Conservation (phyloP, 2,329 filamentous ascomycete species). For the Fusarium solani-melongenae region DNA sequence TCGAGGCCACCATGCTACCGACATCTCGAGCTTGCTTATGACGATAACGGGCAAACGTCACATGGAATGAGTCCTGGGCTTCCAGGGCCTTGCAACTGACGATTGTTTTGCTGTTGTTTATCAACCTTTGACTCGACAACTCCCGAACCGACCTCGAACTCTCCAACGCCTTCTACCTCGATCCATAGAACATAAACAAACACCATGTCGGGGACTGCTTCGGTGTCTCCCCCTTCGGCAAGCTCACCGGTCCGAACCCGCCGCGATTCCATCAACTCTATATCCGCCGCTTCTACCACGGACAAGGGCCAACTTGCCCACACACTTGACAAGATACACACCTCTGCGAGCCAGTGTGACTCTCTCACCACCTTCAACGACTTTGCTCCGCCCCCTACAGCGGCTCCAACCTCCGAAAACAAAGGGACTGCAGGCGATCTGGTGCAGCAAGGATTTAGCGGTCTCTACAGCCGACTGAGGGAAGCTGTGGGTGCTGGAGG, state of each 20-base stretch:
- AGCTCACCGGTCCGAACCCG: constrained; percentile 50
- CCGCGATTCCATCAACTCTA: constrained; percentile 54
- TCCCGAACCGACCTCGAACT: neutral
- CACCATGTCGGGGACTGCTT: constrained; percentile 44
- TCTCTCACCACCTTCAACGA: constrained; percentile 94
- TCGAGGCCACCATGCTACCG: constrained; percentile 35
- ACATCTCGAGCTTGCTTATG: constrained; percentile 23
- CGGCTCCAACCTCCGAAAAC: constrained; percentile 69
- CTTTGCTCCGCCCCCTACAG: constrained; percentile 77
- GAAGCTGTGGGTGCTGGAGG: constrained; percentile 81
- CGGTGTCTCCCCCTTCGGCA: constrained; percentile 44
- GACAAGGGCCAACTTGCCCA: constrained; percentile 82
- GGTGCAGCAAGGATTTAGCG: constrained; percentile 87
- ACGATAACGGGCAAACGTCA: constrained; percentile 21
- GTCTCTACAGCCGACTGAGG: constrained; percentile 86
- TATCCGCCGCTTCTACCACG: constrained; percentile 52
- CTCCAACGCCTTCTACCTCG: neutral
- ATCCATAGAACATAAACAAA: constrained; percentile 1
- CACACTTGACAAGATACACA: constrained; percentile 88
- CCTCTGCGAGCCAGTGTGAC: constrained; percentile 84
- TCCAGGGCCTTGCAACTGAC: constrained; percentile 4
- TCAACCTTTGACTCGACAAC: constrained; percentile 1
- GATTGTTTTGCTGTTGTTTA: neutral
- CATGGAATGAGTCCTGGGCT: constrained; percentile 16
- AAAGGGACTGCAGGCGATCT: constrained; percentile 78